These are phyloP conservation scores for Coemansia sp. DNA, from an alignment of 192 early-diverging fungal genomes.

Conservation along the genomic window DNA sequence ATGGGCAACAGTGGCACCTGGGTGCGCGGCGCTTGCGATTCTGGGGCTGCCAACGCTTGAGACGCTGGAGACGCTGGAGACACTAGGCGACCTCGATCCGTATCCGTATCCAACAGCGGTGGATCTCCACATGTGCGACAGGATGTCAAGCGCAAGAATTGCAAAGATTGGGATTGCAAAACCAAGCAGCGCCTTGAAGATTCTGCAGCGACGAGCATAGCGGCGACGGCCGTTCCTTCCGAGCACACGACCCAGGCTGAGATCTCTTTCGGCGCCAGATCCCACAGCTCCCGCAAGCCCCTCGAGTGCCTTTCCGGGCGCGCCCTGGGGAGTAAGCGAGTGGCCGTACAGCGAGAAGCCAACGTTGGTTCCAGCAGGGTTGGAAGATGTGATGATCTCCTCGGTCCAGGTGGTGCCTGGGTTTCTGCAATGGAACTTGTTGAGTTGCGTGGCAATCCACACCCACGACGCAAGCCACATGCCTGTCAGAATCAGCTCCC, in stretches of 20 bases:
- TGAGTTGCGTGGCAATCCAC: slow-evolving; percentile 52
- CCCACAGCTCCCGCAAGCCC: slow-evolving; percentile 1
- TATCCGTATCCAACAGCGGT: slow-evolving; percentile 1
- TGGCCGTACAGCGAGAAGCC: slow-evolving; percentile 53
- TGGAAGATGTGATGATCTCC: background rate
- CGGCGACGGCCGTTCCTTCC: slow-evolving; percentile 38
- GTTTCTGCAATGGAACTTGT: slow-evolving; percentile 48
- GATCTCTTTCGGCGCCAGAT: background rate
- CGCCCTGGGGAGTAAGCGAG: slow-evolving; percentile 39
- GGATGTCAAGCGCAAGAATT: slow-evolving; percentile 38
- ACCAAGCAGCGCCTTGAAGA: slow-evolving; percentile 50
- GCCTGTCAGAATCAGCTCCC: slow-evolving; percentile 47
- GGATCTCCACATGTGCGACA: slow-evolving; percentile 39
- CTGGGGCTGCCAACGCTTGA: slow-evolving; percentile 28
- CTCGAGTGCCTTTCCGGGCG: slow-evolving; percentile 28
- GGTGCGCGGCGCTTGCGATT: slow-evolving; percentile 18
- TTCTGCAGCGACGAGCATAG: slow-evolving; percentile 39
- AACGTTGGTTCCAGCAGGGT: slow-evolving; percentile 13
- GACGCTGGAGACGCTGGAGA: slow-evolving; percentile 34
- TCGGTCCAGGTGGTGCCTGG: slow-evolving; percentile 6
- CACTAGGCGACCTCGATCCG: slow-evolving; percentile 28
- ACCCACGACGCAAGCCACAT: slow-evolving; percentile 54
- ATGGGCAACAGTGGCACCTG: slow-evolving; percentile 9
- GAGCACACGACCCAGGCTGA: slow-evolving; percentile 29
- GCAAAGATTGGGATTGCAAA: slow-evolving; percentile 52